Percentiles rank a stretch among this genome's conserved stretches.
Conservation (phyloP, 148 eudicot species). For the Gaultheria prostrata region DNA sequence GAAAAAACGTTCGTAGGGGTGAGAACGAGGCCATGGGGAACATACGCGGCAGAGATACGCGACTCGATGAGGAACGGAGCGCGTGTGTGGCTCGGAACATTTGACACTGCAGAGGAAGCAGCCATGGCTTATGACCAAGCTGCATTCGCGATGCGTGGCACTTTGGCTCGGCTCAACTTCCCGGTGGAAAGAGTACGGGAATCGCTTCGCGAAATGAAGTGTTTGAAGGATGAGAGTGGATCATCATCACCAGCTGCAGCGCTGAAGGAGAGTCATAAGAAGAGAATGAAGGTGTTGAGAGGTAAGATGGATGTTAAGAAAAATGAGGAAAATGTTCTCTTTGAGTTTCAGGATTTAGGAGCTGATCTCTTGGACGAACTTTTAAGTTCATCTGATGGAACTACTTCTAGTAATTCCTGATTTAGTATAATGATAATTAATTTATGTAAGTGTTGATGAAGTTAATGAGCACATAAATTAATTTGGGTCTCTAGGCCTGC, state of each 20-base stretch:
- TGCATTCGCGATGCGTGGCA: slow-evolving; percentile 18
- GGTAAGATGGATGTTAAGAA: no score
- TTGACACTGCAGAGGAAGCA: slow-evolving; percentile 16
- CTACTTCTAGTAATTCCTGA: not conserved
- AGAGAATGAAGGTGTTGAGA: slow-evolving; percentile 4
- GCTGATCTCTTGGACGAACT: slow-evolving; percentile 20
- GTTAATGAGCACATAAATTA: no score
- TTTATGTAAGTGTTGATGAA: no score
- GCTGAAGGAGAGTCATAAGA: slow-evolving; percentile 15
- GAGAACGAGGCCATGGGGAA: slow-evolving; percentile 26
- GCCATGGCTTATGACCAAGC: slow-evolving; percentile 25
- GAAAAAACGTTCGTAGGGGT: slow-evolving; percentile 11
- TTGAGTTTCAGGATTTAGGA: slow-evolving; percentile 21
- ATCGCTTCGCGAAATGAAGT: not conserved
- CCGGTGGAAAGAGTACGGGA: slow-evolving; percentile 5
- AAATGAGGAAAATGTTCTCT: not conserved
- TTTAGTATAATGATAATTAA: not conserved
- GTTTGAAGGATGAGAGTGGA: not conserved
- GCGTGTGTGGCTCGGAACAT: slow-evolving; percentile 25
- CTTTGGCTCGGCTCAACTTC: slow-evolving; percentile 17
- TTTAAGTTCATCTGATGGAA: not conserved
- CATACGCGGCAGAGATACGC: slow-evolving; percentile 21
- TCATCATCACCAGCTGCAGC: slow-evolving; percentile 19
- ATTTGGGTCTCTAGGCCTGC: no score
- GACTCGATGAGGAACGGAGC: slow-evolving; percentile 18